These are phyloP conservation scores for Sporothrix luriei DNA, from an alignment of 2,329 filamentous ascomycete species.

Conservation along the genomic window DNA sequence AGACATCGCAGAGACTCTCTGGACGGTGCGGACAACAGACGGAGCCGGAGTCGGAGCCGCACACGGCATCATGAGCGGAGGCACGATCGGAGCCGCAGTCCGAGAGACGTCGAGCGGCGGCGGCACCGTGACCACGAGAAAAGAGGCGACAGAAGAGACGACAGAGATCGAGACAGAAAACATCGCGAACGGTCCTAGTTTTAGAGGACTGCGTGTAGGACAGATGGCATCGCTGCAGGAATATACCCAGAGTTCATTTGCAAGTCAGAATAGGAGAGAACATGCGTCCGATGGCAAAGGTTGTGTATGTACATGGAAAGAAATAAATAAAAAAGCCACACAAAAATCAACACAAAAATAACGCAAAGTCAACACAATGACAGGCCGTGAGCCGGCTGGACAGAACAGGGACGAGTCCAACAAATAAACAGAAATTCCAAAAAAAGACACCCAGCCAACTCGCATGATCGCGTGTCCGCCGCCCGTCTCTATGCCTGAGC, in stretches of 20 bases:
- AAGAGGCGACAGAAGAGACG: not conserved
- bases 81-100: not conserved
- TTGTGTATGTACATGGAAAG: not conserved
- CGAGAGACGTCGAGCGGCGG: not conserved
- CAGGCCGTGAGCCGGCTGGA: too few relatives aligned
- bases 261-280: not conserved
- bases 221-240: not conserved
- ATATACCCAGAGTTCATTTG: not conserved
- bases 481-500: constrained; percentile 11
- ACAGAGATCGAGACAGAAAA: not conserved
- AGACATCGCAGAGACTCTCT: not conserved
- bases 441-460: not conserved
- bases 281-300: not conserved
- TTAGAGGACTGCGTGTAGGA: not conserved
- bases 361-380: not conserved
- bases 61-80: not conserved
- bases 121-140: not conserved
- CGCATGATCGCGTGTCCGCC: not conserved
- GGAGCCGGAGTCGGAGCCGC: constrained; percentile 15
- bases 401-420: not conserved
- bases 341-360: not conserved
- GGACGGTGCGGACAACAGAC: not conserved
- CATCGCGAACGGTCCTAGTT: too few relatives aligned
- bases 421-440: constrained; percentile 1
- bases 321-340: not conserved